Base-by-base conservation (phyloP, 805 yeast genomes). In the Pichia membranifaciens region DNA sequence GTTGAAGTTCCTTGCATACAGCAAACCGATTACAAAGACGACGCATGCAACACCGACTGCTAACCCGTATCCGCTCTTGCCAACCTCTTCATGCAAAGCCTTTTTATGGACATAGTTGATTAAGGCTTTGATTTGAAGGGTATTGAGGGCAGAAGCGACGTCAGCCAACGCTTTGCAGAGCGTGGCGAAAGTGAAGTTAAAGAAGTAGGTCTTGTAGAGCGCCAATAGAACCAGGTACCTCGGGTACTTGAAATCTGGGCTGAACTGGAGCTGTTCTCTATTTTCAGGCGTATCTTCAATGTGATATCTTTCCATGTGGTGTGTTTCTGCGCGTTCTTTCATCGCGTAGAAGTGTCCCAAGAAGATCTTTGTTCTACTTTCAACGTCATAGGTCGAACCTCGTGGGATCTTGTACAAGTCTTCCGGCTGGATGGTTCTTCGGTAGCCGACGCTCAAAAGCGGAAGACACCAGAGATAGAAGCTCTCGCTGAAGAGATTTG, bases 391-490 rank as follows among this genome's bases (percentile, higher is more conserved):
- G 16, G 61, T 37, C 5, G 61, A 51, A 10, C 61, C 69, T 4
- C 61, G 62, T n/a, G 70, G 70, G 51, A 78, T 62, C 47, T 62
- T 64, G 55, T 61, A 84, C 51, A 85, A 61, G 65, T 86, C 93
- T 42, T 76, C 75, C 2, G 85, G 81, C 45, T 76, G 79, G 42
- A 86, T 67, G 0, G 88, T 82, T 56, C 95, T 71, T 59, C 75
- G 78, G 61, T 86, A 86, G 8, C 95, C 93, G 7, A 75, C 74
- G 20, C 66, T 65, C 70, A 87, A 64, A 28, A 84, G 54, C 0
- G 91, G 91, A 17, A 65, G 45, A 34, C 84, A 68, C 93, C 95
- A 86, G 73, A 81, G 71, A 58, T 83, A 79, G 51, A 79, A 75
- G 0, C 71, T 41, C 53, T 65, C 65, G 13, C 73, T 70, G 10